Conservation (phyloP, 495 filamentous ascomycete genomes). For the Penicillium goetzii region DNA sequence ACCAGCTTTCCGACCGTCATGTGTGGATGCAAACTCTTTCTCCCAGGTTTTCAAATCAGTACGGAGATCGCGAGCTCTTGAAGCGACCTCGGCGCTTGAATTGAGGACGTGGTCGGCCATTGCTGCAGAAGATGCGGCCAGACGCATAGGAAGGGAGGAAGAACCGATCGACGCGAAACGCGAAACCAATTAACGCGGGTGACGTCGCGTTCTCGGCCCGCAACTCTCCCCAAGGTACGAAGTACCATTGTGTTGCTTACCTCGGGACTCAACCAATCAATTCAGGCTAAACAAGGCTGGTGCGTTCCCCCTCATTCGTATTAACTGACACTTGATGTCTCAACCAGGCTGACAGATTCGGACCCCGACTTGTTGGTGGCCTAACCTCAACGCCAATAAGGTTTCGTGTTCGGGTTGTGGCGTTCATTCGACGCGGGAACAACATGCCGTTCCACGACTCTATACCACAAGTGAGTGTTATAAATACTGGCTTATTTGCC, state of each 20-base stretch:
- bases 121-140: constrained; percentile 29
- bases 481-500: not conserved
- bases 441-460: not conserved
- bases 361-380: constrained; percentile 1
- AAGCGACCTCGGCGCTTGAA: constrained; percentile 32
- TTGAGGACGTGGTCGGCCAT: constrained; percentile 35
- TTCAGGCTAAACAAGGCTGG: constrained; percentile 3
- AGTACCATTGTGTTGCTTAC: not conserved
- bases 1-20: constrained; percentile 75
- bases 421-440: not conserved
- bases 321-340: not conserved
- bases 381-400: not conserved
- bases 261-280: not conserved
- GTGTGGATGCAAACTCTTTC: constrained; percentile 66
- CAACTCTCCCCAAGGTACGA: not conserved
- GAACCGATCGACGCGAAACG: constrained; percentile 11
- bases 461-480: not conserved
- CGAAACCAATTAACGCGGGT: constrained; percentile 30
- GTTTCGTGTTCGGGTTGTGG: not conserved
- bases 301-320: not conserved
- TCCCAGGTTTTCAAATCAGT: constrained; percentile 88
- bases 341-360: not conserved
- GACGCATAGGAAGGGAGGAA: constrained; percentile 9
- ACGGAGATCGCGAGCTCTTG: constrained; percentile 53
- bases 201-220: constrained; percentile 25